Percentiles rank a stretch among this genome's conserved stretches.
Conservation (phyloP, 2,329 filamentous ascomycete genomes). For the Orbilia blumenaviensis region DNA sequence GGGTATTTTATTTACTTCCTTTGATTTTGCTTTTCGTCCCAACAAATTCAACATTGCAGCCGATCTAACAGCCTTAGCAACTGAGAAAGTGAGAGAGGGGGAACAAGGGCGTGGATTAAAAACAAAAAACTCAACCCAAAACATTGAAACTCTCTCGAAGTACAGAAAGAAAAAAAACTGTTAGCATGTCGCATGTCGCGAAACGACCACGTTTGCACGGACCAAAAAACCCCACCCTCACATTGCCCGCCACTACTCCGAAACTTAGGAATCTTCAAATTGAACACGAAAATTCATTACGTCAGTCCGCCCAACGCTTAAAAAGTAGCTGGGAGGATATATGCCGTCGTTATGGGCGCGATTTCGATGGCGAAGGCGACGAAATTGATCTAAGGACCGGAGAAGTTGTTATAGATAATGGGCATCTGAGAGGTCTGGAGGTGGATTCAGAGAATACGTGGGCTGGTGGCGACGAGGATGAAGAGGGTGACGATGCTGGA, state of each 20-base stretch:
- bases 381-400: constrained; percentile 87
- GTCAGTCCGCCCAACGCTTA: constrained; percentile 74
- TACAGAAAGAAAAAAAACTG: constrained; percentile 8
- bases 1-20: constrained; percentile 46
- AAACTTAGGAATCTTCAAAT: constrained; percentile 45
- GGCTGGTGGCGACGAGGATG: constrained; percentile 60
- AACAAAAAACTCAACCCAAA: background rate
- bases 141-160: background rate
- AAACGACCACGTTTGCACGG: constrained; percentile 50
- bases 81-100: background rate
- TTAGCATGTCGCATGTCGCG: constrained; percentile 42
- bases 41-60: constrained; percentile 16
- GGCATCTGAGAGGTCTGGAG: constrained; percentile 75
- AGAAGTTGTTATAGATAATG: constrained; percentile 87
- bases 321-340: constrained; percentile 88
- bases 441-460: constrained; percentile 66
- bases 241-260: constrained; percentile 40
- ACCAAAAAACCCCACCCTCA: constrained; percentile 41
- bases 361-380: constrained; percentile 85
- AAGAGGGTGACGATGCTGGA: constrained; percentile 46
- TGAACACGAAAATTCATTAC: constrained; percentile 70
- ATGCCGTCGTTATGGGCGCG: constrained; percentile 84
- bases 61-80: background rate
- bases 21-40: background rate
- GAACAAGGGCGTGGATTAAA: background rate